phyloP scores from a whole-genome alignment of 2,329 filamentous ascomycete genomes.

The Diplodia sapinea region DNA sequence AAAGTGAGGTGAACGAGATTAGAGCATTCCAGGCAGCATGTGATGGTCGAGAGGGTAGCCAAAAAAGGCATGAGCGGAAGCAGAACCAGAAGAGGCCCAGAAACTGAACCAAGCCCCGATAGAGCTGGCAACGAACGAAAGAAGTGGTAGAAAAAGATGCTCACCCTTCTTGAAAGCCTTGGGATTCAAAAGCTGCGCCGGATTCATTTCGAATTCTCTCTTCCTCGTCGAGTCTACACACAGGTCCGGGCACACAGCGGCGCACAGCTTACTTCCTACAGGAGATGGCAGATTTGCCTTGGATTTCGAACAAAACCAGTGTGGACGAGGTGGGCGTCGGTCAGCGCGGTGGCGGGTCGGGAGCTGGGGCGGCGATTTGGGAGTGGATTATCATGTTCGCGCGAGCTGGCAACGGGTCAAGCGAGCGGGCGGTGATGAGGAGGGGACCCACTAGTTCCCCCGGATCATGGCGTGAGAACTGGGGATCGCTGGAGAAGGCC shows the following conservation, averaged over 20 bases:
- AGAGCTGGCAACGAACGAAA: background rate
- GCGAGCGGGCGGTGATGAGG: background rate
- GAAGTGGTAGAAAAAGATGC: slow-evolving; percentile 28
- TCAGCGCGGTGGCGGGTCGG: slow-evolving; percentile 25
- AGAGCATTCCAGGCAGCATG: slow-evolving; percentile 1
- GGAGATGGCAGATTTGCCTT: no score
- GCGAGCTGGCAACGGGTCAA: background rate
- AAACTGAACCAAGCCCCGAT: background rate
- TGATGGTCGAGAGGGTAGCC: background rate
- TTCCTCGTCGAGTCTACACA: no score
- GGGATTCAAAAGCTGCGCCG: slow-evolving; percentile 46
- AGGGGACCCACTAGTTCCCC: slow-evolving; percentile 1
- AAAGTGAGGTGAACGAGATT: background rate
- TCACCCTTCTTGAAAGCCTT: slow-evolving; percentile 46
- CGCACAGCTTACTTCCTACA: background rate
- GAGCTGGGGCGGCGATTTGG: slow-evolving; percentile 5
- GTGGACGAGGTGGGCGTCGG: background rate
- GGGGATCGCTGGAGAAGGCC: slow-evolving; percentile 1
- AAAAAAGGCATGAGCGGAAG: background rate
- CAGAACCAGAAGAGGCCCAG: background rate
- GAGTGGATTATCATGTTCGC: slow-evolving; percentile 11
- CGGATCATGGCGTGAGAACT: slow-evolving; percentile 12
- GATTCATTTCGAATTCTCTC: slow-evolving; percentile 39
- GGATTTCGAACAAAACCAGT: background rate
- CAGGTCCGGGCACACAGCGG: background rate